Evolutionary conservation across 2,329 filamentous ascomycete genomes (phyloP), one percentile per base, ranked within the genome.

Genomic region (Claviceps sp.): DNA sequence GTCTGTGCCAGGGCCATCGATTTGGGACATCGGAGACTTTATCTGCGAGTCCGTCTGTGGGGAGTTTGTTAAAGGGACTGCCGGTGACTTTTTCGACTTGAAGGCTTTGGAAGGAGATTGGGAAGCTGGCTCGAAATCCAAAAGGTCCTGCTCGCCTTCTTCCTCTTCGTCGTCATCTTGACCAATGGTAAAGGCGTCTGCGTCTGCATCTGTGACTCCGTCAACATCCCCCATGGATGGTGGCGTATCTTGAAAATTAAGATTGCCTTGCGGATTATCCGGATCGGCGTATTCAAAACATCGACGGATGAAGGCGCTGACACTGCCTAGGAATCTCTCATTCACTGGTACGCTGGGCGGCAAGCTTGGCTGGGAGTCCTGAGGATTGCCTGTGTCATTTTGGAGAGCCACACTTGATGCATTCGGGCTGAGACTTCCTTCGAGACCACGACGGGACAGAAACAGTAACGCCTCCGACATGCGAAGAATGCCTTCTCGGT

Each of bases 241-340:
- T 43, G 50, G 24, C 22, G 50, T 4, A n/a, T 47, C 37, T 44
- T 47, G 34, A 42, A 14, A 37, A 5, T 13, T 67, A 54, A 81
- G 75, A 56, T 82, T 77, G 30, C 30, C 9, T 63, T 77, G 75
- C 1, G 85, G 82, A 56, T 86, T 84, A 62, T 94, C 91, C 1
- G 93, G 91, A 62, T 98, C 93, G 5, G 93, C 93, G 63, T 98
- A 98, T 68, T 98, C 93, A 58, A 98, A 98, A 67, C 93, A 98
- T 54, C 93, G 80, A 57, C 90, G 79, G 55, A 97, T 98, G 64
- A 98, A 98, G 2, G 89, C 89, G 59, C 88, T 95, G 50, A 98
- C 89, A 56, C 90, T 95, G 55, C 85, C 87, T 26, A 98, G 71
- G 63, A 98, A 97, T 50, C 84, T 81, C 67, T 97, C 93, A 58